Conservation (phyloP, 2,329 filamentous ascomycete genomes). For the Pseudogymnoascus sp. region DNA sequence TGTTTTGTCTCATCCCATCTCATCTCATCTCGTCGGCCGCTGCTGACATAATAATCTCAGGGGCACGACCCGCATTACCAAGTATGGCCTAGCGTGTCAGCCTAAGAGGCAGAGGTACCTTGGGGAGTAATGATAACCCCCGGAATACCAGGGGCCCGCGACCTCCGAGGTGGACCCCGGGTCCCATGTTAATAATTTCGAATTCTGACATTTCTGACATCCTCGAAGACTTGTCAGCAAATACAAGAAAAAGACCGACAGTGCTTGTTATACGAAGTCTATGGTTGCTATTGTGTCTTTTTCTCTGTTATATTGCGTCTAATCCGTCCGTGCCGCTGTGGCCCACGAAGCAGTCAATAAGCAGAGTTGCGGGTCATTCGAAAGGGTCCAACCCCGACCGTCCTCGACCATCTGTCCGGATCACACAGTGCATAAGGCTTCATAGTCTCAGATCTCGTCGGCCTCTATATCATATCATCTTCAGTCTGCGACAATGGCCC, state of each 20-base stretch:
- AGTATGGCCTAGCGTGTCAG: not conserved
- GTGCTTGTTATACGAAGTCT: not conserved
- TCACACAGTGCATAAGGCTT: not conserved
- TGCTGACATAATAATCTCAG: not conserved
- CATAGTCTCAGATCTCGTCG: not conserved
- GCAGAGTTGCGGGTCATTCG: not conserved
- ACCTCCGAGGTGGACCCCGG: slow-evolving; percentile 3
- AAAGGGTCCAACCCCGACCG: not conserved
- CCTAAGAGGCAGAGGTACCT: not conserved
- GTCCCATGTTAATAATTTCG: not conserved
- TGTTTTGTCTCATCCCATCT: not conserved
- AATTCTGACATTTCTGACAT: not conserved
- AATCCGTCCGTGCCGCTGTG: not conserved
- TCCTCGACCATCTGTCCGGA: not conserved
- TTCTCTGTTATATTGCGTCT: not conserved
- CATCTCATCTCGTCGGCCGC: not conserved
- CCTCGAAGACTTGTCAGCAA: not conserved
- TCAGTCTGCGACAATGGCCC: not conserved
- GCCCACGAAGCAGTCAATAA: not conserved
- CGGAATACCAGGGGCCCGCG: not conserved
- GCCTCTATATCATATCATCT: not conserved
- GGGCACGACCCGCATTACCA: not conserved
- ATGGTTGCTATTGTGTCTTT: not conserved
- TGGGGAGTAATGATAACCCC: slow-evolving; percentile 3
- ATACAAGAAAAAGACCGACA: not conserved